Evolutionary conservation across 768 basidiomycete species (phyloP).

Genomic region (Podaxis sp.): DNA sequence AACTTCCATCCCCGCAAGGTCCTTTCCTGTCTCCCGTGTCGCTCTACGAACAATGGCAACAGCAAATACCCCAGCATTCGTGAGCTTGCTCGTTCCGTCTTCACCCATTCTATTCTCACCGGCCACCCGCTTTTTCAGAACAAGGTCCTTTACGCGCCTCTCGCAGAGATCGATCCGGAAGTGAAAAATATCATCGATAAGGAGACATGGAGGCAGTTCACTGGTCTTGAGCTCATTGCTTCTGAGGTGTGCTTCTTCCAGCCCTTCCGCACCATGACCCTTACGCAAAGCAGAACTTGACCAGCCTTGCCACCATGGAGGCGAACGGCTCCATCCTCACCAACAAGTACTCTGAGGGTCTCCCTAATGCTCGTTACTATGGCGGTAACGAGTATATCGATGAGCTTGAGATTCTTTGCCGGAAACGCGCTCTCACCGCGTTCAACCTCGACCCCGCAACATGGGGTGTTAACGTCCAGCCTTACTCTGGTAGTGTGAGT

Average conservation of each 20-base stretch:
- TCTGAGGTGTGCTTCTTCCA: slow-evolving; percentile 68
- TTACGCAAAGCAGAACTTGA: slow-evolving; percentile 70
- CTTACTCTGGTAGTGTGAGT: slow-evolving; percentile 89
- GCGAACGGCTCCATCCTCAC: slow-evolving; percentile 98
- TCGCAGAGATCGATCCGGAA: slow-evolving; percentile 90
- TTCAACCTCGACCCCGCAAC: slow-evolving; percentile 90
- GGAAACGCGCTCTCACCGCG: slow-evolving; percentile 91
- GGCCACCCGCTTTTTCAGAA: slow-evolving; percentile 51
- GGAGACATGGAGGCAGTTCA: slow-evolving; percentile 98
- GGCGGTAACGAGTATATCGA: slow-evolving; percentile 98
- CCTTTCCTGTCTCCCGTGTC: slow-evolving; percentile 20
- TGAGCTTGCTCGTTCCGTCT: slow-evolving; percentile 27
- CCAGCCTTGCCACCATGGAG: slow-evolving; percentile 92
- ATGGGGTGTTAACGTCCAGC: slow-evolving; percentile 99
- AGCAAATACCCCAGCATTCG: slow-evolving; percentile 55
- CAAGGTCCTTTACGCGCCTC: slow-evolving; percentile 82
- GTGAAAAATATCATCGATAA: slow-evolving; percentile 98
- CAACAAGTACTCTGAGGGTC: slow-evolving; percentile 99
- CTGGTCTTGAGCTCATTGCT: slow-evolving; percentile 97
- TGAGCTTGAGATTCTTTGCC: slow-evolving; percentile 91
- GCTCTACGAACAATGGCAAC: slow-evolving; percentile 54
- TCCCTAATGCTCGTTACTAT: slow-evolving; percentile 95
- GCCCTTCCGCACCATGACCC: background rate
- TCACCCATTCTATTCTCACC: background rate
- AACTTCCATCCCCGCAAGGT: slow-evolving; percentile 27